These are phyloP conservation scores for Neopestalotiopsis rosae DNA, from an alignment of 2,329 filamentous ascomycete genomes.

Conservation along the genomic window DNA sequence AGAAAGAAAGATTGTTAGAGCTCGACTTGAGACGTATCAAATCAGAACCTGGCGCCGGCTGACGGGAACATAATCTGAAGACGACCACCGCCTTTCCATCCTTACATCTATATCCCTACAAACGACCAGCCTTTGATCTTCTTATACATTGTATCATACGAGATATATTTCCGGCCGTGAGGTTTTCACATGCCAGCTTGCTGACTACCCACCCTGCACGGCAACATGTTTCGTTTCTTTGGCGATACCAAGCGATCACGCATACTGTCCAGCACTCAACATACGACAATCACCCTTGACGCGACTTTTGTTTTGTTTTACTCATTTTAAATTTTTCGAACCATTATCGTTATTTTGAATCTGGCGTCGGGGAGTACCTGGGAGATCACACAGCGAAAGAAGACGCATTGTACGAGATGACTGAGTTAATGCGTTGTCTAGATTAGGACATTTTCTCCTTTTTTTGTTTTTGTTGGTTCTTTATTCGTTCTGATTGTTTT, in stretches of 20 bases:
- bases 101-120: background rate
- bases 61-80: background rate
- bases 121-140: slow-evolving; percentile 3
- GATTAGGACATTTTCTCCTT: slow-evolving; percentile 1
- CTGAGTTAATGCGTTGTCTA: slow-evolving; percentile 20
- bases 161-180: background rate
- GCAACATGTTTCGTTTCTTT: background rate
- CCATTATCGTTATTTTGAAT: slow-evolving; percentile 16
- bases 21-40: background rate
- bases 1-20: background rate
- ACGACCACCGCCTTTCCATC: background rate
- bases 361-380: slow-evolving; percentile 20
- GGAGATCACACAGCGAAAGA: slow-evolving; percentile 18
- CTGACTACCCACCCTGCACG: background rate
- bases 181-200: background rate
- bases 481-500: slow-evolving; percentile 2
- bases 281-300: background rate
- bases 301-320: background rate
- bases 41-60: background rate
- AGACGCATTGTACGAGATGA: slow-evolving; percentile 23
- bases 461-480: slow-evolving; percentile 10
- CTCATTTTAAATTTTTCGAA: background rate
- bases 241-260: background rate
- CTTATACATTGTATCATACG: background rate
- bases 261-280: background rate